Conservation (phyloP, 129 eudicot species). For the Calendula officinalis region DNA sequence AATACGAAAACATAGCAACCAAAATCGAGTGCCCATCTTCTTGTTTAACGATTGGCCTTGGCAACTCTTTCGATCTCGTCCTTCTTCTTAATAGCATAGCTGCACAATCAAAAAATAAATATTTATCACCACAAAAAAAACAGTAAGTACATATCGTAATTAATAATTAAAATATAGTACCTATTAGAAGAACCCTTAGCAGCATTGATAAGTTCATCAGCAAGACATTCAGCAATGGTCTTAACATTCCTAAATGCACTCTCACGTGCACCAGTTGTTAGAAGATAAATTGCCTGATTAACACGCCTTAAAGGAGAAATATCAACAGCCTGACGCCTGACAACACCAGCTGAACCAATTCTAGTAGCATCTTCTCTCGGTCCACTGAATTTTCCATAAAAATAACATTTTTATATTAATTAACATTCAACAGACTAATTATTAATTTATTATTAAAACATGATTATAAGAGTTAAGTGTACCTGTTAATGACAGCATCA, state of each 20-base stretch:
- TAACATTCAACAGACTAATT: too few relatives aligned
- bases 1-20: conserved; percentile 22
- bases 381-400: conserved; percentile 33
- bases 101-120: conserved; percentile 12
- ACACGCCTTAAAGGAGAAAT: conserved; percentile 70
- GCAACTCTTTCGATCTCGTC: conserved; percentile 30
- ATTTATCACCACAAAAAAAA: background rate
- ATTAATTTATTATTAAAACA: too few relatives aligned
- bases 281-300: conserved; percentile 66
- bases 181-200: conserved; percentile 83
- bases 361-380: conserved; percentile 85
- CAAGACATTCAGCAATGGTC: conserved; percentile 40
- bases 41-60: conserved; percentile 56
- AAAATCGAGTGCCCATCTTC: conserved; percentile 27
- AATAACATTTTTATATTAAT: background rate
- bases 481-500: conserved; percentile 81
- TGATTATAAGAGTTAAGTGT: too few relatives aligned
- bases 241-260: conserved; percentile 68
- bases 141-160: background rate
- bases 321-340: conserved; percentile 36
- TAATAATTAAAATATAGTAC: conserved; percentile 5
- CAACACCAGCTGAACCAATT: conserved; percentile 71
- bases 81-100: conserved; percentile 75
- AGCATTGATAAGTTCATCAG: conserved; percentile 60
- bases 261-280: conserved; percentile 73